Evolutionary conservation across 2,329 filamentous ascomycete species (phyloP), one percentile per base, ranked within the genome.

Genomic region (Aspergillus unguis): DNA sequence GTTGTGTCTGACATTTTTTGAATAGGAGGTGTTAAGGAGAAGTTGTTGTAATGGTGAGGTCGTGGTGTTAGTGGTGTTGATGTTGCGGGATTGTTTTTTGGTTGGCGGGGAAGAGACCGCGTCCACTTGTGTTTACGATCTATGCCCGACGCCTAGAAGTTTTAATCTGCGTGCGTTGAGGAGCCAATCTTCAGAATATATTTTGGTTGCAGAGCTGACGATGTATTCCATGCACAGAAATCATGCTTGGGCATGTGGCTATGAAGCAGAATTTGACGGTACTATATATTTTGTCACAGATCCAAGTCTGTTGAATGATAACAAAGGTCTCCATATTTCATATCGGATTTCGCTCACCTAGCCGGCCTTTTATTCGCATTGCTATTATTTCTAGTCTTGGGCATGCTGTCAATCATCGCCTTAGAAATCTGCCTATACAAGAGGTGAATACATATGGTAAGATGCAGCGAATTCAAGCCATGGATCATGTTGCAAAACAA

Each of bases 1-100:
- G 31, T 43, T 42, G 23, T 29, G 17, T 43, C 32, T 51, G 52
- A 11, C 38, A 40, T 32, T 36, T 44, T 42, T 10, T n/a, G n/a
- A 11, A 6, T 26, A 43, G 25, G 11, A 29, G 26, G 23, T 29
- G 17, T 17, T 17, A 17, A 17, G 17, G 10, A 29, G 27, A n/a
- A 5, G 44, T 35, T 42, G 28, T 35, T 41, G 36, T 33, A 9
- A 1, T 17, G 23, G 28, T 33, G 6, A 8, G n/a, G 25, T 28
- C 32, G 27, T 23, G 27, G 27, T 7, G 17, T 31, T 6, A 26
- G 5, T 9, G 10, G 6, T 35, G 35, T 23, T 42, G 43, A 11
- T 32, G n/a, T 26, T 32, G 37, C 36, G 28, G 42, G 36, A 23
- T 38, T 40, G 17, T 26, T 40, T 40, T 42, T 44, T 44, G 35